Evolutionary conservation across 2,329 filamentous ascomycete species (phyloP), one percentile per base, ranked within the genome.

Genomic region (Chrysosporium queenslandicum): DNA sequence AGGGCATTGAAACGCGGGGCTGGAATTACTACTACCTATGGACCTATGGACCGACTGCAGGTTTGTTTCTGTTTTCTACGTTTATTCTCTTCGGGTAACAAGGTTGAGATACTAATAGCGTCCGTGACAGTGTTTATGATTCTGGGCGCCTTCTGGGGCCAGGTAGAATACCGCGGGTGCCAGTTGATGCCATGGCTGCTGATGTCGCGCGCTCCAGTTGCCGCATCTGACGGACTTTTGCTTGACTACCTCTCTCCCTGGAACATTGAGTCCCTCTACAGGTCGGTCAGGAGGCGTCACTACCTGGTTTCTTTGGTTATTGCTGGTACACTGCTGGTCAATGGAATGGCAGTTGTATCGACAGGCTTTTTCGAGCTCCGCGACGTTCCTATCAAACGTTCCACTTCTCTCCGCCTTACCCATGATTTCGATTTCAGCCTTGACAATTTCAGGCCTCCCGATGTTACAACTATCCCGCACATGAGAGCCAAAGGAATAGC

Each of bases 1-100:
- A 37, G 41, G 42, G 51, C 20, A 48, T 48, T 18, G 43, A 47
- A 41, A 53, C 51, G 20, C 23, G 40, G 20, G 43, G 45, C 34
- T 40, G 43, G 32, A 53, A 48, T 9, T 42, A 46, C 12, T 48
- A 53, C 36, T 53, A 53, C 45, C 29, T 49, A 27, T 53, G 51
- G 51, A 48, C 51, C 14, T 53, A 48, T 34, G 51, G 51, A 25
- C 42, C 51, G n/a, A 53, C 51, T 53, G 43, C 51, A 53, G 51
- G 51, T 48, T 40, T 41, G 51, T 41, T n/a, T 16, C 18, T n/a
- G n/a, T 36, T 45, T 32, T 40, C 16, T 27, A 46, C 3, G 16
- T 16, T 5, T 39, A 47, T 34, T 36, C 32, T 47, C 21, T 46
- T 46, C 29, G 21, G 49, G 12, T 37, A 37, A 27, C 39, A 37